phyloP scores from a whole-genome alignment of 768 basidiomycete species.

The Mycena crocata region DNA sequence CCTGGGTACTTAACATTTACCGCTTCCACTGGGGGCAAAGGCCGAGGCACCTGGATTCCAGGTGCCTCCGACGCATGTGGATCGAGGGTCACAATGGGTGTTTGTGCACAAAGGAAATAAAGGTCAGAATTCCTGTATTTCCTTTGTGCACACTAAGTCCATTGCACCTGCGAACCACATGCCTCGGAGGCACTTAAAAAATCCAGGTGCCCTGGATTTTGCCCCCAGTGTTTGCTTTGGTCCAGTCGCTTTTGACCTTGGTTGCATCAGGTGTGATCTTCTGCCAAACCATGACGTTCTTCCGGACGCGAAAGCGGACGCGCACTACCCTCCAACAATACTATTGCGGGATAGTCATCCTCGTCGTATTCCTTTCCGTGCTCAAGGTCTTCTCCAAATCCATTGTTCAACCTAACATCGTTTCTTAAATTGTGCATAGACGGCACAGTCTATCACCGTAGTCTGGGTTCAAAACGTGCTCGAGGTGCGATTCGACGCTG shows the following conservation, averaged over 20 bases:
- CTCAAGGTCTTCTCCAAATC: constrained; percentile 4
- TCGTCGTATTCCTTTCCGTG: constrained; percentile 9
- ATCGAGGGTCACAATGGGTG: no score
- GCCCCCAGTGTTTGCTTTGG: no score
- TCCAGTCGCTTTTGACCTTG: background rate
- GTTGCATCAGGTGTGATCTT: constrained; percentile 17
- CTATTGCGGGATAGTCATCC: constrained; percentile 13
- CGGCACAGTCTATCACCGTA: constrained; percentile 18
- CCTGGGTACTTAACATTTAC: constrained; percentile 21
- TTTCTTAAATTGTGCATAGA: background rate
- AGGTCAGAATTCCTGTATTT: no score
- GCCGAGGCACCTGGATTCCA: no score
- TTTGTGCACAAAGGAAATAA: no score
- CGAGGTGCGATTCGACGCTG: no score
- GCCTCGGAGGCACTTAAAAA: no score
- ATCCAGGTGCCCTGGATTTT: no score
- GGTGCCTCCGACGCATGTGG: no score
- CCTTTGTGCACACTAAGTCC: no score
- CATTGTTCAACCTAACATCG: background rate
- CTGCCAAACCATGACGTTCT: constrained; percentile 24
- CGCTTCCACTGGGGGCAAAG: no score
- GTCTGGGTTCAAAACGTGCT: constrained; percentile 29
- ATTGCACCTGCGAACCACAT: no score
- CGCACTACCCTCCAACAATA: constrained; percentile 1
- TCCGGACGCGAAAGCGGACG: constrained; percentile 3